These are phyloP conservation scores for Marsdenia floribunda DNA, from an alignment of 257 asterid species.

Conservation along the genomic window DNA sequence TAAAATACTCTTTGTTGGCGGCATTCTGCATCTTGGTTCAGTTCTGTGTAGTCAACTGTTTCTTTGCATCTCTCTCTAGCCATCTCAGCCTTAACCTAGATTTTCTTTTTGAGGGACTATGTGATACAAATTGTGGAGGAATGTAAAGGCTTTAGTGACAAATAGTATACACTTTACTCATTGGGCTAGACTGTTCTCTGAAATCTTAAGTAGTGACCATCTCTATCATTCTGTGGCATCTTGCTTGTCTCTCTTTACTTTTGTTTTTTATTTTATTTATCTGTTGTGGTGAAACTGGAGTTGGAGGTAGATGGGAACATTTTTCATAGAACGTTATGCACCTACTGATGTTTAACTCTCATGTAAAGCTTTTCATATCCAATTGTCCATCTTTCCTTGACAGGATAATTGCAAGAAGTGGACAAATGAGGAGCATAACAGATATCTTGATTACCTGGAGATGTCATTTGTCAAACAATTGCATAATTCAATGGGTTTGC, in stretches of 20 bases:
- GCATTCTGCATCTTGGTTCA: background rate
- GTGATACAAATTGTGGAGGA: slow-evolving; percentile 4
- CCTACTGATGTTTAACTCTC: background rate
- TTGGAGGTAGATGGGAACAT: background rate
- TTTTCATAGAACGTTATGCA: background rate
- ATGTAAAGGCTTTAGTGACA: background rate
- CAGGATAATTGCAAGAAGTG: slow-evolving; percentile 51
- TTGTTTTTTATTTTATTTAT: background rate
- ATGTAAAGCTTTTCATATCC: background rate
- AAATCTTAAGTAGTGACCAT: background rate
- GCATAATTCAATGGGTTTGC: slow-evolving; percentile 42
- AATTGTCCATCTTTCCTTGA: slow-evolving; percentile 9
- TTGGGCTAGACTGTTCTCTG: background rate
- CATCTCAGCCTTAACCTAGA: background rate
- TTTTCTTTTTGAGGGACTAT: background rate
- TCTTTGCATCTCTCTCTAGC: background rate
- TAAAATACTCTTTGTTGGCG: background rate
- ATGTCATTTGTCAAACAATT: slow-evolving; percentile 64
- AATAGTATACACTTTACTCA: background rate
- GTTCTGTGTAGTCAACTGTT: background rate
- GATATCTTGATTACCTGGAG: slow-evolving; percentile 59
- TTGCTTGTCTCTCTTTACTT: background rate
- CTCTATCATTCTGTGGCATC: background rate
- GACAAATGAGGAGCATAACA: slow-evolving; percentile 75
- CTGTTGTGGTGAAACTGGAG: background rate